phyloP scores from a whole-genome alignment of 192 early-diverging fungal species.

The Rhizoclosmatium globosum region DNA sequence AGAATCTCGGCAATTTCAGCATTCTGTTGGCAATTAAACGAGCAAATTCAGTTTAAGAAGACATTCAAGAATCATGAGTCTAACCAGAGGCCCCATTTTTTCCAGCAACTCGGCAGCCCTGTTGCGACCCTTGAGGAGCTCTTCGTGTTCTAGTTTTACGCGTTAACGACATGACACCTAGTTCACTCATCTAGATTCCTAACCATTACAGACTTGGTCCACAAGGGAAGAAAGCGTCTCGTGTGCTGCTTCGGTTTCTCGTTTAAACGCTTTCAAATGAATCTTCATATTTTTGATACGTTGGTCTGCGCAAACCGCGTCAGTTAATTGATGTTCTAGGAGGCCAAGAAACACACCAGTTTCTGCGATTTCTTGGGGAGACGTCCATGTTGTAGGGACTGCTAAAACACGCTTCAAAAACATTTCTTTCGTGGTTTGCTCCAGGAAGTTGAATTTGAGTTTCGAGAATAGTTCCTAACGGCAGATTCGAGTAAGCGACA shows the following conservation, averaged over 20 bases:
- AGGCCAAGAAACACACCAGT: slow-evolving; percentile 19
- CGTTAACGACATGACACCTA: too few relatives aligned
- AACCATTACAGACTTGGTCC: slow-evolving; percentile 26
- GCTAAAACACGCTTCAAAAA: slow-evolving; percentile 57
- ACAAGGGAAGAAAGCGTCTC: slow-evolving; percentile 12
- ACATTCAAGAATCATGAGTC: neutral
- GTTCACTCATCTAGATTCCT: neutral
- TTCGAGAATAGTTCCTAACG: slow-evolving; percentile 62
- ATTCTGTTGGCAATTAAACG: neutral
- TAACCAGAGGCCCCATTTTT: slow-evolving; percentile 21
- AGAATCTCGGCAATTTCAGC: slow-evolving; percentile 14
- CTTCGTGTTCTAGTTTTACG: slow-evolving; percentile 19
- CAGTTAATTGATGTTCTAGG: neutral
- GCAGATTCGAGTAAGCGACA: neutral
- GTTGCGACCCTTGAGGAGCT: neutral
- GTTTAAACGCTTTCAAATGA: slow-evolving; percentile 22
- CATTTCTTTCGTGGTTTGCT: slow-evolving; percentile 61
- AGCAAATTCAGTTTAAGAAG: neutral
- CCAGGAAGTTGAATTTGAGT: slow-evolving; percentile 63
- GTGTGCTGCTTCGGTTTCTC: slow-evolving; percentile 19
- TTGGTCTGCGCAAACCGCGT: neutral
- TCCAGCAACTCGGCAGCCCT: neutral
- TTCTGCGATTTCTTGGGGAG: slow-evolving; percentile 40
- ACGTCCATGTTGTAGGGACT: slow-evolving; percentile 45
- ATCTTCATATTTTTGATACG: slow-evolving; percentile 21